Percentiles rank a stretch among this genome's conserved stretches.
These are phyloP conservation scores for Talaromyces sp. DNA, from an alignment of 2,329 filamentous ascomycete species.

Conservation along the genomic window DNA sequence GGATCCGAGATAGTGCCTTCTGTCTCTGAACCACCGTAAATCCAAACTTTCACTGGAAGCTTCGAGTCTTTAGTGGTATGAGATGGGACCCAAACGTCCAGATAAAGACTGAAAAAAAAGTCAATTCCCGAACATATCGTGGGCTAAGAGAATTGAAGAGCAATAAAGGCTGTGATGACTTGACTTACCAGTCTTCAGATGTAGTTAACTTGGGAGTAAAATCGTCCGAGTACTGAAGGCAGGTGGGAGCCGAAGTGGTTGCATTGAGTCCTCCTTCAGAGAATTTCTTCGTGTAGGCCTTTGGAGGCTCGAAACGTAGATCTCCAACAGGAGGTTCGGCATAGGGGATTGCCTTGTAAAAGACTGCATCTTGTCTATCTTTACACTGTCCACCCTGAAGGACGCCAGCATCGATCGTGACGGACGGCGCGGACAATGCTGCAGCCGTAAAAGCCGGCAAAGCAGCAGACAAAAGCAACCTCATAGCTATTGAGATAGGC, in stretches of 20 bases:
- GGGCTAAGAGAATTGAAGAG: not conserved
- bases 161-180: not conserved
- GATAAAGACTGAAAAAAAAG: constrained; percentile 3
- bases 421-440: constrained; percentile 16
- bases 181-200: constrained; percentile 20
- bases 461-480: constrained; percentile 9
- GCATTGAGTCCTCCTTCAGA: constrained; percentile 15
- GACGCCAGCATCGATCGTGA: constrained; percentile 18
- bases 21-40: constrained; percentile 61
- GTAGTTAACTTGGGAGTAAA: constrained; percentile 3
- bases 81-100: constrained; percentile 37
- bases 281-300: constrained; percentile 15
- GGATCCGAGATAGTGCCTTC: constrained; percentile 52
- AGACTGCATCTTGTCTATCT: constrained; percentile 14
- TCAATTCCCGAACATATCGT: not conserved
- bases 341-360: constrained; percentile 15
- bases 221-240: constrained; percentile 15
- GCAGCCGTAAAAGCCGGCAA: constrained; percentile 15
- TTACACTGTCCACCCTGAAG: constrained; percentile 17
- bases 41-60: constrained; percentile 61
- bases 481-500: constrained; percentile 6
- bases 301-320: constrained; percentile 19
- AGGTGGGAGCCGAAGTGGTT: constrained; percentile 13
- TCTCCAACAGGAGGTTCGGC: constrained; percentile 18
- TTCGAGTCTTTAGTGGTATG: constrained; percentile 37